phyloP scores from a whole-genome alignment of 805 yeast species.

The Saturnispora saitoi region DNA sequence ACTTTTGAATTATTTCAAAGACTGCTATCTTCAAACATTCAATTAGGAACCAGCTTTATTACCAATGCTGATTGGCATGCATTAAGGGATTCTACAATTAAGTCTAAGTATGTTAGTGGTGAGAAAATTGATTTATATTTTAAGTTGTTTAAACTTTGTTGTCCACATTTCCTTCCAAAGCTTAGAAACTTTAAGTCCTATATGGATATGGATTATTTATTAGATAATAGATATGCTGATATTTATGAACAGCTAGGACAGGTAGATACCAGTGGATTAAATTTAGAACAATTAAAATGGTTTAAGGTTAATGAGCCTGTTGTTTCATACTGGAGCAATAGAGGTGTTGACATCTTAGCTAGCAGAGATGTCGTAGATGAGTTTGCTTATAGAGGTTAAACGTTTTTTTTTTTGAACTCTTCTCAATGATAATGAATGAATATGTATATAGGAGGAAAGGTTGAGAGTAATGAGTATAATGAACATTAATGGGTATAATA shows the following conservation, averaged over 20 bases:
- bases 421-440: not conserved
- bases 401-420: not conserved
- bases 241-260: slow-evolving; percentile 26
- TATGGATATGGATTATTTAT: slow-evolving; percentile 34
- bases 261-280: slow-evolving; percentile 29
- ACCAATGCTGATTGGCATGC: slow-evolving; percentile 85
- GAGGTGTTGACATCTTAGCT: slow-evolving; percentile 11
- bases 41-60: slow-evolving; percentile 44
- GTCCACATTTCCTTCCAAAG: slow-evolving; percentile 35
- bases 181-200: slow-evolving; percentile 35
- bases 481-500: not conserved
- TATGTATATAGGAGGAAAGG: not conserved
- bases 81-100: slow-evolving; percentile 66
- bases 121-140: slow-evolving; percentile 46
- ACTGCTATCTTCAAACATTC: slow-evolving; percentile 36
- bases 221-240: slow-evolving; percentile 31
- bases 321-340: slow-evolving; percentile 12
- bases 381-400: not conserved
- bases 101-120: slow-evolving; percentile 28
- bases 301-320: slow-evolving; percentile 19
- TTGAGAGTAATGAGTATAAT: not conserved
- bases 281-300: slow-evolving; percentile 30
- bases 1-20: slow-evolving; percentile 32
- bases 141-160: slow-evolving; percentile 42
- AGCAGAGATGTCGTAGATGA: slow-evolving; percentile 1